phyloP scores from a whole-genome alignment of 345 rosid genomes.

The Ailanthus altissimus region DNA sequence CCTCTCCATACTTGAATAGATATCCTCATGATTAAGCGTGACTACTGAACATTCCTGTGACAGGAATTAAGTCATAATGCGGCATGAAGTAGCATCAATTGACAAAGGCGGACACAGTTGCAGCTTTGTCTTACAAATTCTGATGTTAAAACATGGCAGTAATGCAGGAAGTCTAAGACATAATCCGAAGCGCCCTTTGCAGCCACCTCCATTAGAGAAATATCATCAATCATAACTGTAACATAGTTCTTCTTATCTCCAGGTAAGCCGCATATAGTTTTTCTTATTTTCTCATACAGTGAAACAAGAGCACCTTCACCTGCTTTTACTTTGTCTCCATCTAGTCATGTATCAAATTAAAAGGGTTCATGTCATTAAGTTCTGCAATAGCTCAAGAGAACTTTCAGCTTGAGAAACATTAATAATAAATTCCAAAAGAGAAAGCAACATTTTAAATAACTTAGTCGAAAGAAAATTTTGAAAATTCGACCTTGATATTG shows the following conservation, averaged over 20 bases:
- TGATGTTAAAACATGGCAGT: conserved; percentile 72
- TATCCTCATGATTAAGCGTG: conserved; percentile 73
- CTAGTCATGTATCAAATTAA: conserved; percentile 33
- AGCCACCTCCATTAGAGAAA: conserved; percentile 82
- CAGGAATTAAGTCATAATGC: conserved; percentile 20
- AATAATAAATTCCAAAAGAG: background rate
- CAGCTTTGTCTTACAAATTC: conserved; percentile 61
- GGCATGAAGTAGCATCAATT: background rate
- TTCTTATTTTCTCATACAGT: conserved; percentile 57
- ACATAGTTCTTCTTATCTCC: conserved; percentile 40
- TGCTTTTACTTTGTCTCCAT: conserved; percentile 41
- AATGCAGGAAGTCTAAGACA: conserved; percentile 77
- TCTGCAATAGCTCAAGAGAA: background rate
- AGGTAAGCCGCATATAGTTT: conserved; percentile 42
- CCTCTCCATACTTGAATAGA: conserved; percentile 57
- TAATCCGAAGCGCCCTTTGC: conserved; percentile 58
- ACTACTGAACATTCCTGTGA: conserved; percentile 74
- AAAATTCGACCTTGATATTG: background rate
- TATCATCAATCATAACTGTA: conserved; percentile 83
- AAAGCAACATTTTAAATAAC: background rate
- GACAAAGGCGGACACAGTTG: background rate
- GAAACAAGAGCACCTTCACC: conserved; percentile 44
- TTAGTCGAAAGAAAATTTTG: background rate
- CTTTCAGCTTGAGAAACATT: background rate
- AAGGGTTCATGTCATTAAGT: conserved; percentile 5